Conservation (phyloP, 2,329 filamentous ascomycete genomes). For the Stemphylium lycopersici region DNA sequence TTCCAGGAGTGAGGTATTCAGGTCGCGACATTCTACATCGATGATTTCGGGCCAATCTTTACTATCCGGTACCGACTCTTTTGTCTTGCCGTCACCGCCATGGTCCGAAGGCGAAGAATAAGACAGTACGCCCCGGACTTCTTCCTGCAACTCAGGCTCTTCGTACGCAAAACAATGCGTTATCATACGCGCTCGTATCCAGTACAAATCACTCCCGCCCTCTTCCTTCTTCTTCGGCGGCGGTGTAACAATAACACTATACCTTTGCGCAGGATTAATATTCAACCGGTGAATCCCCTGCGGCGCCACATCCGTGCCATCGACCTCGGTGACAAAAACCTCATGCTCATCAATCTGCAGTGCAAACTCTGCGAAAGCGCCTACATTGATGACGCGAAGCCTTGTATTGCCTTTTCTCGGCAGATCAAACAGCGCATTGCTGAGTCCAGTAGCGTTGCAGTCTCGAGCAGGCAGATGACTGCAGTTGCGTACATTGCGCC, state of each 20-base stretch:
- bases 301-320: slow-evolving; percentile 59
- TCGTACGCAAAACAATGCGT: slow-evolving; percentile 65
- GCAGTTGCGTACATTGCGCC: slow-evolving; percentile 48
- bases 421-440: slow-evolving; percentile 42
- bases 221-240: slow-evolving; percentile 38
- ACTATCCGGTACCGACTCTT: slow-evolving; percentile 44
- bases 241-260: slow-evolving; percentile 67
- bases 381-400: slow-evolving; percentile 67
- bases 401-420: slow-evolving; percentile 66
- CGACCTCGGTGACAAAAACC: slow-evolving; percentile 48
- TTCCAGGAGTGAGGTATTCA: slow-evolving; percentile 54
- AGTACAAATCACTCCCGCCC: slow-evolving; percentile 40
- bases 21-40: slow-evolving; percentile 59
- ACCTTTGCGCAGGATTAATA: slow-evolving; percentile 72
- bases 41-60: slow-evolving; percentile 59
- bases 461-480: slow-evolving; percentile 42
- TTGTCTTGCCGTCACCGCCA: no score
- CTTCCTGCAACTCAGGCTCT: slow-evolving; percentile 53
- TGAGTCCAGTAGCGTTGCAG: slow-evolving; percentile 43
- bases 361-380: slow-evolving; percentile 51
- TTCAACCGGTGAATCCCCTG: slow-evolving; percentile 56
- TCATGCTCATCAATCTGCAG: slow-evolving; percentile 53
- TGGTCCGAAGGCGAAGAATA: slow-evolving; percentile 43
- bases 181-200: slow-evolving; percentile 64
- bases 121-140: slow-evolving; percentile 58